Percentiles rank a stretch among this genome's conserved stretches.
These are phyloP conservation scores for Stenocarpella maydis DNA, from an alignment of 2,329 filamentous ascomycete genomes.

Conservation along the genomic window DNA sequence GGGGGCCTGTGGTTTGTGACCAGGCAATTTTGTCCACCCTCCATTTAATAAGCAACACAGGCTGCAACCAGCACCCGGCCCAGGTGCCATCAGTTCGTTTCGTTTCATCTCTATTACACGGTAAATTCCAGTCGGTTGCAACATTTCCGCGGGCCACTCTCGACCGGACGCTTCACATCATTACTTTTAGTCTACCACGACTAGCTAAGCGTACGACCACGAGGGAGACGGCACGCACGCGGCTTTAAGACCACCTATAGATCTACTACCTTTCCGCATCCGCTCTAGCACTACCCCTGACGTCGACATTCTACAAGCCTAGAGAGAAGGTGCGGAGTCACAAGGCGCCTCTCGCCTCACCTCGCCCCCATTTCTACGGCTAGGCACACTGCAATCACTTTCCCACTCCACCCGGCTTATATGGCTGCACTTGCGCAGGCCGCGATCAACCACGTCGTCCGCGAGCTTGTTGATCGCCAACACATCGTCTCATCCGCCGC, in stretches of 20 bases:
- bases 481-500: constrained; percentile 19
- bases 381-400: not conserved
- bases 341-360: not conserved
- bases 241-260: not conserved
- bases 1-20: not conserved
- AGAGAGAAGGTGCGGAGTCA: constrained; percentile 5
- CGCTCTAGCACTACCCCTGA: constrained; percentile 26
- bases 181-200: not conserved
- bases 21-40: constrained; percentile 3
- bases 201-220: not conserved
- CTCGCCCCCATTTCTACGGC: not conserved
- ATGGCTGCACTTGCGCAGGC: constrained; percentile 26
- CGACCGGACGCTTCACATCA: not conserved
- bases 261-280: constrained; percentile 29
- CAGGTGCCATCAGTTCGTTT: not conserved
- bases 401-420: not conserved
- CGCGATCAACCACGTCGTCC: constrained; percentile 17
- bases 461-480: constrained; percentile 15
- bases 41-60: constrained; percentile 1
- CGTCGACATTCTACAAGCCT: constrained; percentile 27
- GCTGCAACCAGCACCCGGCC: not conserved
- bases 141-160: constrained; percentile 4
- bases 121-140: not conserved
- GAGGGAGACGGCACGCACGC: not conserved
- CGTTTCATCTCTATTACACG: not conserved